phyloP scores from a whole-genome alignment of 306 rosid genomes.

The Cicer yamashitae region DNA sequence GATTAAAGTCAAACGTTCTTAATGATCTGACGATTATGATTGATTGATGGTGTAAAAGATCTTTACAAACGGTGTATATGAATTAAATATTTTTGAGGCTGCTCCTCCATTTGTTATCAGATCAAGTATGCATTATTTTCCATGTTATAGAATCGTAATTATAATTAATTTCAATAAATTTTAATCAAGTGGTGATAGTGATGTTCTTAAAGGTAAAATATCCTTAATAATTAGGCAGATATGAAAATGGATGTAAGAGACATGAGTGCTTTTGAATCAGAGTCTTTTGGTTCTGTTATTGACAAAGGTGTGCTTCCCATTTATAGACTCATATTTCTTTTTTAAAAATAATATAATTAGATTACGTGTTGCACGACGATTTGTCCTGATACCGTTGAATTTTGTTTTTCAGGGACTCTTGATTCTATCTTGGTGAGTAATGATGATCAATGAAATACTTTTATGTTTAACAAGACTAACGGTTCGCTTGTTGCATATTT shows the following conservation, averaged over 20 bases:
- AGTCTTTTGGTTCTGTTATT: slow-evolving; percentile 67
- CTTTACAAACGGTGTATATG: no score
- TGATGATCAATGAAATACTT: slow-evolving; percentile 40
- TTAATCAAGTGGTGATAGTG: slow-evolving; percentile 7
- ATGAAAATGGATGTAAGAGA: slow-evolving; percentile 83
- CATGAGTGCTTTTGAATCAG: slow-evolving; percentile 69
- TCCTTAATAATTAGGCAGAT: slow-evolving; percentile 57
- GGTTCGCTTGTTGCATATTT: slow-evolving; percentile 38
- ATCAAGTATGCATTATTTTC: background rate
- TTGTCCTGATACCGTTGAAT: slow-evolving; percentile 35
- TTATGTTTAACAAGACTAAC: slow-evolving; percentile 7
- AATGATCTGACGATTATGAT: no score
- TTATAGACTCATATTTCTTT: background rate
- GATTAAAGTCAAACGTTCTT: no score
- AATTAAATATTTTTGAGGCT: background rate
- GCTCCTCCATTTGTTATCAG: background rate
- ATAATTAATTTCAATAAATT: background rate
- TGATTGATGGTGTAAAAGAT: no score
- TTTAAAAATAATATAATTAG: background rate
- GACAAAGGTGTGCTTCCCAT: slow-evolving; percentile 69
- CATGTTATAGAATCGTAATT: slow-evolving; percentile 18
- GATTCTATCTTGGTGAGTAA: slow-evolving; percentile 85
- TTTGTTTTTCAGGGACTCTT: slow-evolving; percentile 76
- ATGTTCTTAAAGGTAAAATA: slow-evolving; percentile 20
- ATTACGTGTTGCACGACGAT: slow-evolving; percentile 6